These are phyloP conservation scores for Tetradesmus lagerheimii DNA, from an alignment of 139 green algal species.

Conservation along the genomic window DNA sequence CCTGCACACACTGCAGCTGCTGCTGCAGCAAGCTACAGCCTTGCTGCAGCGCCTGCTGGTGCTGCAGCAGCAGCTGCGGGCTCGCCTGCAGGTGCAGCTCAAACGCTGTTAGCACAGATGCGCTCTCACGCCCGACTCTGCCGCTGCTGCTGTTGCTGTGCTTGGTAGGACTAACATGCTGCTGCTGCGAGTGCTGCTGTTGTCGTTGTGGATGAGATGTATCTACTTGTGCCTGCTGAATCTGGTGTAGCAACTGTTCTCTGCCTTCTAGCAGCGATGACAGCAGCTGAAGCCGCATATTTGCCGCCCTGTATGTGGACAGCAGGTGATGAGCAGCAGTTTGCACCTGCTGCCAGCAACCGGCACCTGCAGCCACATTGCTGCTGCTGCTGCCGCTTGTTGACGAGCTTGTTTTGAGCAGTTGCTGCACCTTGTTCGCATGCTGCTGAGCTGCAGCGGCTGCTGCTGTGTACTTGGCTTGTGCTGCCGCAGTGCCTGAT, in stretches of 20 bases:
- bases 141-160: background rate
- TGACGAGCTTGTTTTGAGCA: background rate
- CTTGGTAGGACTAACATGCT: background rate
- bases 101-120: background rate
- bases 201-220: background rate
- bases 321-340: slow-evolving; percentile 35
- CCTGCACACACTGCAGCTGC: slow-evolving; percentile 27
- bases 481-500: background rate
- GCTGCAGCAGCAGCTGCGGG: slow-evolving; percentile 12
- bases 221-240: background rate
- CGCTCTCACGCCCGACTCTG: background rate
- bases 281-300: slow-evolving; percentile 32
- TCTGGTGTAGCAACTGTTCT: slow-evolving; percentile 33
- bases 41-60: slow-evolving; percentile 31
- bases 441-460: slow-evolving; percentile 22
- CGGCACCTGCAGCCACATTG: no score
- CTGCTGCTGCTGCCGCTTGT: background rate
- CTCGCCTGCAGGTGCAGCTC: slow-evolving; percentile 13
- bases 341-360: slow-evolving; percentile 5
- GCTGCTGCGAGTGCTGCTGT: background rate
- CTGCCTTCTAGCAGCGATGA: background rate
- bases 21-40: slow-evolving; percentile 31
- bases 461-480: background rate
- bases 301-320: slow-evolving; percentile 22
- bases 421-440: background rate